A percentile compares a stretch with the other conserved stretches of the same genome.
Evolutionary conservation across 2,329 filamentous ascomycete species (phyloP).

Genomic region (Colletotrichum ledebouriae): DNA sequence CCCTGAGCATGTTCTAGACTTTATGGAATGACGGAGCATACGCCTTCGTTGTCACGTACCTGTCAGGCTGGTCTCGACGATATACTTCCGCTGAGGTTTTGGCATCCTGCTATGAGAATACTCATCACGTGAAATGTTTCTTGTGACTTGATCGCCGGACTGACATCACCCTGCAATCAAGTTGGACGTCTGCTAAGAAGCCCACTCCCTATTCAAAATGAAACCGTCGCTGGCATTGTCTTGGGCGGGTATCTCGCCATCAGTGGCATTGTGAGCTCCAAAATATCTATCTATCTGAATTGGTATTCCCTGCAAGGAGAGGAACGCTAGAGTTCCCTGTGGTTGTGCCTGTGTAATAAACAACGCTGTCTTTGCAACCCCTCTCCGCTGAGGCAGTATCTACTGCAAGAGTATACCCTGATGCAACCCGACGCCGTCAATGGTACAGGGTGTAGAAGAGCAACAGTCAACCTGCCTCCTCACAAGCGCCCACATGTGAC

Average conservation of each 20-base stretch:
- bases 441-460: constrained; percentile 14
- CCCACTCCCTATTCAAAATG: constrained; percentile 9
- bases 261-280: constrained; percentile 12
- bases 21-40: too few species aligned
- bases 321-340: background rate
- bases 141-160: too few species aligned
- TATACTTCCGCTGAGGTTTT: too few species aligned
- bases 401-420: constrained; percentile 25
- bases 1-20: too few species aligned
- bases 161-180: background rate
- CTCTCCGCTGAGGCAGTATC: constrained; percentile 21
- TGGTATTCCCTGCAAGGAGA: constrained; percentile 21
- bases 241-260: constrained; percentile 24
- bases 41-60: too few species aligned
- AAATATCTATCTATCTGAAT: constrained; percentile 40
- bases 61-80: too few species aligned
- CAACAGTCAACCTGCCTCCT: background rate
- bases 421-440: constrained; percentile 8
- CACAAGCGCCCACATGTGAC: constrained; percentile 19
- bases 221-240: constrained; percentile 17
- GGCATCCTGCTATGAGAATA: too few species aligned
- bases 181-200: constrained; percentile 7
- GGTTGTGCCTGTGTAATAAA: constrained; percentile 1
- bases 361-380: constrained; percentile 9
- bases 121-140: too few species aligned